Evolutionary conservation across 768 basidiomycete genomes (phyloP).

Genomic region (Serpula lacrymans): DNA sequence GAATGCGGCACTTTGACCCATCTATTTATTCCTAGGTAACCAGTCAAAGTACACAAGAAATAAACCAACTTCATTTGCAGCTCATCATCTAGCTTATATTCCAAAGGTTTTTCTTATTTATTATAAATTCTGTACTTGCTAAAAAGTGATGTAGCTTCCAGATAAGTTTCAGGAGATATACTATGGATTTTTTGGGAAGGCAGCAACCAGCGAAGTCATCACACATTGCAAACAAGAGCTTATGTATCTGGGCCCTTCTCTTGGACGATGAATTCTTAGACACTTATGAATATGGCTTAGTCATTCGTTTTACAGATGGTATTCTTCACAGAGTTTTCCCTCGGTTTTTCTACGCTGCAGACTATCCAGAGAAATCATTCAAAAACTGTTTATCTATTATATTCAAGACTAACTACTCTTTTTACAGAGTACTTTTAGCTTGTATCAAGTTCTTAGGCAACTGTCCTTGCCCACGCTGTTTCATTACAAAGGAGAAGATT

Average conservation of each 20-base stretch:
- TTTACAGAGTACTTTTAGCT: constrained; percentile 11
- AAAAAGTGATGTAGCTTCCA: constrained; percentile 4
- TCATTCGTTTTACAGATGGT: constrained; percentile 11
- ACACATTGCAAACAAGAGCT: constrained; percentile 17
- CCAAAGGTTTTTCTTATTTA: constrained; percentile 1
- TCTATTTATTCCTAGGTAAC: constrained; percentile 14
- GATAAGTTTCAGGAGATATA: constrained; percentile 8
- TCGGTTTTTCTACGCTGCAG: constrained; percentile 14
- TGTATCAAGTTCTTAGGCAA: constrained; percentile 5
- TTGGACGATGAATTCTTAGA: constrained; percentile 12
- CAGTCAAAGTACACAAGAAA: constrained; percentile 12
- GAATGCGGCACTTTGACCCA: constrained; percentile 10
- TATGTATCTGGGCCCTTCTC: constrained; percentile 4
- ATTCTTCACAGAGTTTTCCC: constrained; percentile 14
- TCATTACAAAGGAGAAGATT: constrained; percentile 2
- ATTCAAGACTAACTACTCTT: not conserved
- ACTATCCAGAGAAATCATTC: constrained; percentile 20
- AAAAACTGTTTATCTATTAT: not conserved
- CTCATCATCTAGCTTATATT: constrained; percentile 13
- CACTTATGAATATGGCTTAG: constrained; percentile 12
- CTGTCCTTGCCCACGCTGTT: constrained; percentile 15
- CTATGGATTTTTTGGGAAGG: not conserved
- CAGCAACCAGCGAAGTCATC: not conserved
- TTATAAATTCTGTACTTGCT: not conserved
- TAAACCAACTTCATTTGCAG: constrained; percentile 5